Base-by-base conservation (phyloP, 1,284 basidiomycete genomes). In the Cutaneotrichosporon mucoides region DNA sequence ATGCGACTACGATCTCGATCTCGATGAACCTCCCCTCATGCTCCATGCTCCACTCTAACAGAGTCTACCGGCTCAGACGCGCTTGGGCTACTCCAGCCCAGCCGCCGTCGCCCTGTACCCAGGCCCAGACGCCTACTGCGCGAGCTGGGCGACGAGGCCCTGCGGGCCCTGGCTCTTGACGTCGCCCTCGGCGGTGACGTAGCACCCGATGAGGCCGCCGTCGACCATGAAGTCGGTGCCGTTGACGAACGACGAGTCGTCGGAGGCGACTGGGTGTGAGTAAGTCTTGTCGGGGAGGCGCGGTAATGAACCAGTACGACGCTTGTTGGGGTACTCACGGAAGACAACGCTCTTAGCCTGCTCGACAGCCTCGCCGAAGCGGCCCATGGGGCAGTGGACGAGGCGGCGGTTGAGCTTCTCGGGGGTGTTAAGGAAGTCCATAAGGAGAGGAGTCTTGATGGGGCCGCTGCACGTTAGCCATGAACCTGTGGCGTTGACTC, bases 341-440 rank as follows among this genome's bases (percentile, higher is more conserved):
- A 95, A 96, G 38, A 96, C 82, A 10, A 90, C 93, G 44, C 86
- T 91, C 71, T 88, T 89, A 34, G 95, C 94, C 68, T 95, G 84
- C 78, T 98, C 94, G 66, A 97, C 83, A 0, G 94, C 94, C 81
- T 97, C 92, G 55, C 94, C 94, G 76, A 98, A 98, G 60, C 94
- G 84, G 60, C 95, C 95, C 89, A 97, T 92, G 2, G 95, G 95
- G 36, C 95, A 84, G 75, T 98, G 94, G 34, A 92, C 86, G 73
- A 97, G 76, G 54, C 95, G 84, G 50, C 94, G 86, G 63, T 96
- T 86, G 65, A 89, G 86, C 82, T 97, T 98, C 82, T 99, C 94
- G 46, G 88, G 83, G n/a, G 95, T 97, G 80, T 97, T 86, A 70
- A 99, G 84, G 83, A 94, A 98, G 77, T 98, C 88, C 94, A 99